Conservation (phyloP, 345 rosid species). For the Boechera stricta region DNA sequence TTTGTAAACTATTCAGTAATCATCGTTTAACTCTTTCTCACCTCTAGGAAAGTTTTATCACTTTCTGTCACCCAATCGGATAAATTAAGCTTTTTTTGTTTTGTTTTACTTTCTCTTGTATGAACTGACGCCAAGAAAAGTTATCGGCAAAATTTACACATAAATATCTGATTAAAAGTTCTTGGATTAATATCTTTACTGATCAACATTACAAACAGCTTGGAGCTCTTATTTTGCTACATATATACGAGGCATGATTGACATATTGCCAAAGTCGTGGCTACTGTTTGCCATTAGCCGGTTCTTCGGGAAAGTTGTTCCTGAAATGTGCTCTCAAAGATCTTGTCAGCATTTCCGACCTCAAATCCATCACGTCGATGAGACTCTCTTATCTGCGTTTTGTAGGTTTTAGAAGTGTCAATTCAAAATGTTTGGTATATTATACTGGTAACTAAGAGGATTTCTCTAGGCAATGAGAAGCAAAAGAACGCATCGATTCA, state of each 20-base stretch:
- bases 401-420: not conserved
- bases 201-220: conserved; percentile 29
- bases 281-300: conserved; percentile 13
- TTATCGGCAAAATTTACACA: not conserved
- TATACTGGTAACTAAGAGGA: not conserved
- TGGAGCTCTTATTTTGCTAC: conserved; percentile 30
- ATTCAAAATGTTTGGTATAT: conserved; percentile 18
- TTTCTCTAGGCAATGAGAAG: not conserved
- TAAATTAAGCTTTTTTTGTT: too few species aligned
- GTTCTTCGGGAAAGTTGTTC: conserved; percentile 36
- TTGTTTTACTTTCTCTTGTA: not conserved
- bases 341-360: conserved; percentile 96
- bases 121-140: not conserved
- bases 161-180: not conserved
- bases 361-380: conserved; percentile 89
- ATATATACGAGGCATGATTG: conserved; percentile 30
- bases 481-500: not conserved
- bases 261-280: not conserved
- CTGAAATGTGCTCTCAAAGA: conserved; percentile 80
- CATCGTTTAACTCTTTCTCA: not conserved
- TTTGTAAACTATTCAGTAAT: too few species aligned
- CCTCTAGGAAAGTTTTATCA: not conserved
- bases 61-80: too few species aligned
- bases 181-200: conserved; percentile 4
- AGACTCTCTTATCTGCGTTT: conserved; percentile 63